Percentiles rank a stretch among this genome's conserved stretches.
Conservation (phyloP, 495 filamentous ascomycete species). For the Parmelia sp. region DNA sequence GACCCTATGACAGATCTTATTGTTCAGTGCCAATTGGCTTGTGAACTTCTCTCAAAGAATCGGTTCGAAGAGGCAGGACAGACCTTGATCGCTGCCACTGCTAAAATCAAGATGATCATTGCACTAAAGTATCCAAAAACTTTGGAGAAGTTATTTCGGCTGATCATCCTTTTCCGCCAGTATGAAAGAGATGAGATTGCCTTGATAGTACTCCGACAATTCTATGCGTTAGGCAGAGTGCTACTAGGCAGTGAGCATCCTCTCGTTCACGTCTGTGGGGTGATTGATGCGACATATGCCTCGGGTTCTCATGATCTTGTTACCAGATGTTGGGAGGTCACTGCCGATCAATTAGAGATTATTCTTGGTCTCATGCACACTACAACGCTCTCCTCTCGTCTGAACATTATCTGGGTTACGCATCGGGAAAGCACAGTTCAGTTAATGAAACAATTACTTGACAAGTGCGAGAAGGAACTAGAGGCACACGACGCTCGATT, state of each 20-base stretch:
- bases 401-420: neutral
- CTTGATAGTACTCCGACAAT: constrained; percentile 1
- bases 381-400: neutral
- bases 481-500: neutral
- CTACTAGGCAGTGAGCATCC: constrained; percentile 12
- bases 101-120: neutral
- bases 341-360: neutral
- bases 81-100: neutral
- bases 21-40: neutral
- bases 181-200: neutral
- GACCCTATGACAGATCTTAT: too few species aligned
- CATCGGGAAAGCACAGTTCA: too few species aligned
- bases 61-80: neutral
- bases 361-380: neutral
- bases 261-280: neutral
- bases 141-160: neutral
- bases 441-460: neutral
- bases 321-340: neutral
- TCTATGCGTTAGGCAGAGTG: neutral
- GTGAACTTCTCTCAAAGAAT: neutral
- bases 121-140: neutral
- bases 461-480: neutral
- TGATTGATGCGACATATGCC: neutral
- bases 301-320: neutral
- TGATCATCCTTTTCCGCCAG: neutral